phyloP scores from a whole-genome alignment of 192 early-diverging fungal genomes.

The Entrophospora sp. region DNA sequence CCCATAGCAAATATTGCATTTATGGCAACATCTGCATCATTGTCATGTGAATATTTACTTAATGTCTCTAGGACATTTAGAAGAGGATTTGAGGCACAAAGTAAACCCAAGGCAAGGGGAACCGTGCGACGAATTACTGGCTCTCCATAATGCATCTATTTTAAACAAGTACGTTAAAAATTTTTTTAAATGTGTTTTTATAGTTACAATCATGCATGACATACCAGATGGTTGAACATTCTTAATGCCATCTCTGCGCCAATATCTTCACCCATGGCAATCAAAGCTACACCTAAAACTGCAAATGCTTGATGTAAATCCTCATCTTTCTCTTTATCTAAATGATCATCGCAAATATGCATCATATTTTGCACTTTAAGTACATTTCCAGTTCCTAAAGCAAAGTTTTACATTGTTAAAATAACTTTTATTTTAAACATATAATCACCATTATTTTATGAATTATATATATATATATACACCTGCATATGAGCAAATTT shows the following conservation, averaged over 20 bases:
- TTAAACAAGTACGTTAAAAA: background rate
- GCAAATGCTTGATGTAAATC: slow-evolving; percentile 90
- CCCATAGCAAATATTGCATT: slow-evolving; percentile 99
- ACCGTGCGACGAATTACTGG: slow-evolving; percentile 88
- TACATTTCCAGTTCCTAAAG: slow-evolving; percentile 82
- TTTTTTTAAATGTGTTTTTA: background rate
- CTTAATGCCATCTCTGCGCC: slow-evolving; percentile 94
- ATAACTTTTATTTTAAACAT: background rate
- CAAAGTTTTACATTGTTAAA: background rate
- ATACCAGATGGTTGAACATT: slow-evolving; percentile 86
- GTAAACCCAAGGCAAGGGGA: slow-evolving; percentile 87
- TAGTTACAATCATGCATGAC: background rate
- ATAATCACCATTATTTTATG: background rate
- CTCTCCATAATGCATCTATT: slow-evolving; percentile 96
- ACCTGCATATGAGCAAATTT: slow-evolving; percentile 84
- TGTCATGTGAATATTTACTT: slow-evolving; percentile 98
- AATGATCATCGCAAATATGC: slow-evolving; percentile 89
- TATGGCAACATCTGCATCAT: slow-evolving; percentile 86
- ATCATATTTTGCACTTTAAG: slow-evolving; percentile 95
- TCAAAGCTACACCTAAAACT: slow-evolving; percentile 89
- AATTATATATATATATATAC: slow-evolving; percentile 1
- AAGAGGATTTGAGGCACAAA: slow-evolving; percentile 94
- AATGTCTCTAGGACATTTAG: slow-evolving; percentile 89
- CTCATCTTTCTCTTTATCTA: slow-evolving; percentile 78
- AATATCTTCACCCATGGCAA: slow-evolving; percentile 96